Evolutionary conservation across 78 protist genomes (phyloP).

Genomic region (Protostelium mycophagum): DNA sequence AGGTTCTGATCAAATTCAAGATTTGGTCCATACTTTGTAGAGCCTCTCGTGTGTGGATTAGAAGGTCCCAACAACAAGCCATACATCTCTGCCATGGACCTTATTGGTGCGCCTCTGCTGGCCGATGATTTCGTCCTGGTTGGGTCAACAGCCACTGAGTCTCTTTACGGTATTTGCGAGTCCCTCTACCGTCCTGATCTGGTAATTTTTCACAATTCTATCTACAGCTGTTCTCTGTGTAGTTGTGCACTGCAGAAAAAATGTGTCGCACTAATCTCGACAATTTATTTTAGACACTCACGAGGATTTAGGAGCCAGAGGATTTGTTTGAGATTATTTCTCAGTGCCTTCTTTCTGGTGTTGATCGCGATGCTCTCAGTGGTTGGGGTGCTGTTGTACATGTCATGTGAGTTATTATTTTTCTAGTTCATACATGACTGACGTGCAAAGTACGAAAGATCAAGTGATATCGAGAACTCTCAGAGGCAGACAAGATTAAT

Average conservation of each 20-base stretch:
- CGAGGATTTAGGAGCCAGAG: slow-evolving; percentile 43
- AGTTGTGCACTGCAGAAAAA: too few relatives aligned
- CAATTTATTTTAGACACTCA: not conserved
- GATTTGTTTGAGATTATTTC: slow-evolving; percentile 81
- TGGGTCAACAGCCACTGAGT: slow-evolving; percentile 84
- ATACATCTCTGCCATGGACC: slow-evolving; percentile 77
- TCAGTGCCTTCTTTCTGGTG: slow-evolving; percentile 76
- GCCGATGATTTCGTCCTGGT: slow-evolving; percentile 82
- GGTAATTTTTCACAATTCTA: slow-evolving; percentile 16
- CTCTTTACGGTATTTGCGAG: slow-evolving; percentile 87
- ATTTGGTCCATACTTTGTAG: slow-evolving; percentile 92
- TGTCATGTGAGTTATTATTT: slow-evolving; percentile 50
- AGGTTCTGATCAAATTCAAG: slow-evolving; percentile 14
- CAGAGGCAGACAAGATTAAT: not conserved
- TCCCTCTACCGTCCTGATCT: slow-evolving; percentile 67
- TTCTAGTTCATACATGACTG: not conserved
- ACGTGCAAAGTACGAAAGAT: not conserved
- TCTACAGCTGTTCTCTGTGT: too few relatives aligned
- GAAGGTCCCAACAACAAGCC: slow-evolving; percentile 75
- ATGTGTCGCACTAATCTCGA: too few relatives aligned
- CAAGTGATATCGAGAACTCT: not conserved
- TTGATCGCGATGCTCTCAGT: slow-evolving; percentile 90
- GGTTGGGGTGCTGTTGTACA: slow-evolving; percentile 97
- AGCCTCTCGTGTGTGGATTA: slow-evolving; percentile 94
- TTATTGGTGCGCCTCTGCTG: slow-evolving; percentile 85